Conservation (phyloP, 78 protist species). For the Anaeramoeba ignava region DNA sequence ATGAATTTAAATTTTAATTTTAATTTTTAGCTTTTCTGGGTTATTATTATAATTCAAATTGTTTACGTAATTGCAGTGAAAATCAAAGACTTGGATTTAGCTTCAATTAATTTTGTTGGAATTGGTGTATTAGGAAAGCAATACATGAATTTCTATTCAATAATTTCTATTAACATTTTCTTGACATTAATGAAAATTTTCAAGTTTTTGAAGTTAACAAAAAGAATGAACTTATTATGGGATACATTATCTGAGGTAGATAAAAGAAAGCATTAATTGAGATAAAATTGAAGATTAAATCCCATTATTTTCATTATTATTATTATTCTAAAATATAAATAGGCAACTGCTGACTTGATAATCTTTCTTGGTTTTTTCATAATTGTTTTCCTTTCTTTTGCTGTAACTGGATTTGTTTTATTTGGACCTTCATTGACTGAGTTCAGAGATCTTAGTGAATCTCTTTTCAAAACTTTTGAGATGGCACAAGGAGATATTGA, state of each 20-base stretch:
- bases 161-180: neutral
- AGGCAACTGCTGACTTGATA: neutral
- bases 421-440: neutral
- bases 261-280: neutral
- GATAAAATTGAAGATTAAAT: neutral
- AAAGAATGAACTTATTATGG: neutral
- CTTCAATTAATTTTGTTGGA: neutral
- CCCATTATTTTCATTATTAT: neutral
- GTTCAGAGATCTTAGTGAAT: neutral
- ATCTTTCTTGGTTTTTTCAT: neutral
- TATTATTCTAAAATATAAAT: neutral
- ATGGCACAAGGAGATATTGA: neutral
- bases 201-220: neutral
- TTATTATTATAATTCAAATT: neutral
- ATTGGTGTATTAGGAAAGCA: neutral
- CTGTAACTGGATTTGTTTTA: neutral
- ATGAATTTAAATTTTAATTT: too few species aligned
- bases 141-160: neutral
- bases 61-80: neutral
- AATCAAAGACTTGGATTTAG: neutral
- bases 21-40: neutral
- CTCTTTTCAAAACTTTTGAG: neutral
- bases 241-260: neutral
- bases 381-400: neutral
- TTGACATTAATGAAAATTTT: neutral